Conservation (phyloP, 345 rosid genomes). For the Capsella bursapastoris region DNA sequence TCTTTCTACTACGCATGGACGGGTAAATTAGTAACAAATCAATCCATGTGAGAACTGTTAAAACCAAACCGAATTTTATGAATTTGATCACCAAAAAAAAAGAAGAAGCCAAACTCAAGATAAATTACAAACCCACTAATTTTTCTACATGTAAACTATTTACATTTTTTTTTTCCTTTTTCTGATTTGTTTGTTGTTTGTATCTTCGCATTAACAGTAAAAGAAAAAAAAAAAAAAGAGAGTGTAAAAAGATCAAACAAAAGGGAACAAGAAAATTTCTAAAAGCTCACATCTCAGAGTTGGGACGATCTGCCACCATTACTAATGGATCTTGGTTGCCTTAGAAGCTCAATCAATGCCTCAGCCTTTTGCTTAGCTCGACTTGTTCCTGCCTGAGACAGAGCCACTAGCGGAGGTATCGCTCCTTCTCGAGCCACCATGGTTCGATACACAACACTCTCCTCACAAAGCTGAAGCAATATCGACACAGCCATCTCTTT, state of each 20-base stretch:
- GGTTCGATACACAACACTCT: slow-evolving; percentile 60
- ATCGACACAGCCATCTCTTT: slow-evolving; percentile 83
- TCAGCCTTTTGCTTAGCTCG: slow-evolving; percentile 94
- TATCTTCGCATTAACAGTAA: slow-evolving; percentile 13
- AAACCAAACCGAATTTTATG: slow-evolving; percentile 28
- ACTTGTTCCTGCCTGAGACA: slow-evolving; percentile 81
- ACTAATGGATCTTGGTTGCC: slow-evolving; percentile 90
- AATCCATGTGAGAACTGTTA: background rate
- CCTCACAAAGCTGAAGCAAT: slow-evolving; percentile 74
- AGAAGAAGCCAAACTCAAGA: slow-evolving; percentile 29
- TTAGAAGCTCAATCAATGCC: slow-evolving; percentile 70
- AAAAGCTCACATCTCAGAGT: slow-evolving; percentile 42
- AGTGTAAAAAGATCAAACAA: background rate
- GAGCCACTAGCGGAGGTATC: slow-evolving; percentile 85
- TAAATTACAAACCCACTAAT: slow-evolving; percentile 30
- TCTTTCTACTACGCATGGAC: background rate
- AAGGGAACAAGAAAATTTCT: background rate
- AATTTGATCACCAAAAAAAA: slow-evolving; percentile 13
- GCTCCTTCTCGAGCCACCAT: slow-evolving; percentile 96
- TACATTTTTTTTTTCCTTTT: slow-evolving; percentile 19
- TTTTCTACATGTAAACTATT: slow-evolving; percentile 28
- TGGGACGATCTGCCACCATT: slow-evolving; percentile 58
- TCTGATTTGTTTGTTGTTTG: slow-evolving; percentile 10
- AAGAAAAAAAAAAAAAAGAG: background rate
- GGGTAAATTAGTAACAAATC: background rate